A percentile compares a stretch with the other conserved stretches of the same genome.
Conservation (phyloP, 2,329 filamentous ascomycete species). For the Diaporthe eres region DNA sequence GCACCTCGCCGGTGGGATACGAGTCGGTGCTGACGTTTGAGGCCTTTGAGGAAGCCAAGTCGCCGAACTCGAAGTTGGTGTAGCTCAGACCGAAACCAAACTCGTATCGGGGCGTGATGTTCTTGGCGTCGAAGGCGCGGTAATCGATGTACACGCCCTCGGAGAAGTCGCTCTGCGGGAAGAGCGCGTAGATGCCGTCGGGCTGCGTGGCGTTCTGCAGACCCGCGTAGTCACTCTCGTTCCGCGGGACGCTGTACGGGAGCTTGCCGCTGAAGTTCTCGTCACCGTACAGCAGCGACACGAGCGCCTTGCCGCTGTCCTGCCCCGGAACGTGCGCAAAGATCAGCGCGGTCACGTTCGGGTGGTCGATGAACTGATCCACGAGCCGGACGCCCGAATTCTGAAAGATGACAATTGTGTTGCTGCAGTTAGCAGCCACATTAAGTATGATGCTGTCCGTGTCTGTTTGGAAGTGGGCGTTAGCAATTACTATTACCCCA, state of each 20-base stretch:
- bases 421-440: constrained; percentile 71
- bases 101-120: constrained; percentile 65
- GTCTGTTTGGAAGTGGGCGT: constrained; percentile 44
- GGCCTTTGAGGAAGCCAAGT: constrained; percentile 52
- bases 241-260: constrained; percentile 71
- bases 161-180: constrained; percentile 63
- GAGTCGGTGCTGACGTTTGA: constrained; percentile 47
- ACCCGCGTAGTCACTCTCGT: constrained; percentile 67
- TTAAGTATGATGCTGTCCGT: constrained; percentile 69
- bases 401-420: constrained; percentile 76
- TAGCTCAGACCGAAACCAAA: constrained; percentile 71
- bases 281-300: constrained; percentile 70
- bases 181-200: constrained; percentile 65
- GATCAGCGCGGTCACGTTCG: constrained; percentile 74
- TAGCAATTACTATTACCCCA: not conserved
- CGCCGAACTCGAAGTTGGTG: constrained; percentile 64
- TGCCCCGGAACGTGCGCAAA: constrained; percentile 76
- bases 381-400: constrained; percentile 73
- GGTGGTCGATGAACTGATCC: constrained; percentile 72
- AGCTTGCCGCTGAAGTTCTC: constrained; percentile 70
- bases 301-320: constrained; percentile 69
- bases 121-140: constrained; percentile 64
- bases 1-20: constrained; percentile 56
- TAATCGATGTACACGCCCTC: constrained; percentile 68
- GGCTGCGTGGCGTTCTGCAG: constrained; percentile 56